Evolutionary conservation across 331 rosid species (phyloP).

Genomic region (Prunus yedoensis): DNA sequence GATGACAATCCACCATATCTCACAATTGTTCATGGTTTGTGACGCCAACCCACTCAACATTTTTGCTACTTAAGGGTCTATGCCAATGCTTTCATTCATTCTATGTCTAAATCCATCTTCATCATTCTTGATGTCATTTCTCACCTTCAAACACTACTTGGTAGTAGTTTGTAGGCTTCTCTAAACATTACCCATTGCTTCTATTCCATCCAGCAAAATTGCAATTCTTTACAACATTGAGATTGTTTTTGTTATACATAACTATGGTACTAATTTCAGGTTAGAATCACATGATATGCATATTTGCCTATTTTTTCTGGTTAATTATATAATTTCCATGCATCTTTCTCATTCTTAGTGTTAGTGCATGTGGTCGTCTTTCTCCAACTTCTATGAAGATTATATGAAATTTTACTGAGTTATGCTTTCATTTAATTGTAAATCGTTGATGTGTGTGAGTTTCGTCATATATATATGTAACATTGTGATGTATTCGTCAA

Average conservation of each 20-base stretch:
- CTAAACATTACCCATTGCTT: background rate
- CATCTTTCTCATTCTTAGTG: too few species aligned
- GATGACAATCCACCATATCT: conserved; percentile 26
- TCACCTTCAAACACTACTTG: background rate
- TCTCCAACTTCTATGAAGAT: too few species aligned
- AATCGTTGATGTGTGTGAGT: background rate
- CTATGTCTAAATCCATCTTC: background rate
- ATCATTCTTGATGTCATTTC: background rate
- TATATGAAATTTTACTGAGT: too few species aligned
- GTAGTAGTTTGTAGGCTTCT: background rate
- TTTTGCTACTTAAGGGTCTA: background rate
- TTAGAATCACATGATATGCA: background rate
- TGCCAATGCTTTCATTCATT: background rate
- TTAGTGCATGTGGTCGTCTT: too few species aligned
- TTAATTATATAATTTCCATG: too few species aligned
- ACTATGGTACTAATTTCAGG: background rate
- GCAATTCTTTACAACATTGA: background rate
- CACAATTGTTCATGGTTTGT: conserved; percentile 10
- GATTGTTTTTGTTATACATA: background rate
- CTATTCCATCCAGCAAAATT: background rate
- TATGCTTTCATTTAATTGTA: background rate
- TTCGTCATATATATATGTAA: background rate
- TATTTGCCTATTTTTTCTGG: background rate
- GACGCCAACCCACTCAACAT: conserved; percentile 17
- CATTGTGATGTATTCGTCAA: background rate